A percentile compares a stretch with the other conserved stretches of the same genome.
Conservation (phyloP, 768 basidiomycete genomes). For the Suillus alpinus region DNA sequence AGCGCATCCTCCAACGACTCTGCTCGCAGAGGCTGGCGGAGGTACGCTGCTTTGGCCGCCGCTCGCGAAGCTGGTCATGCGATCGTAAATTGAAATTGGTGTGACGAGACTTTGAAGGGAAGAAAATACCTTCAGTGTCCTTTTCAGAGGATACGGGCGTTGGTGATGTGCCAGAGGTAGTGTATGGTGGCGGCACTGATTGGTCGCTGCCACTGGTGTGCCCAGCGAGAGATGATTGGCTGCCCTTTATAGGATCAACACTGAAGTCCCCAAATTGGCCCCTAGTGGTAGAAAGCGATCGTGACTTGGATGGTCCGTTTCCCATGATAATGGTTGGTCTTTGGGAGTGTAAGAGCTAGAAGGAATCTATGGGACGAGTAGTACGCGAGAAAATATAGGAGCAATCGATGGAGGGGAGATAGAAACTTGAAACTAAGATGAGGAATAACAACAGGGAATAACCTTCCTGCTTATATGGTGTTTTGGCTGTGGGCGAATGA, state of each 20-base stretch:
- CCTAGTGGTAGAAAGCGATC: neutral
- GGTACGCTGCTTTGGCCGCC: neutral
- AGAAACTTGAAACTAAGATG: neutral
- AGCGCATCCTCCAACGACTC: constrained; percentile 28
- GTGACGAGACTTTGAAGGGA: constrained; percentile 15
- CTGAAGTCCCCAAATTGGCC: constrained; percentile 8
- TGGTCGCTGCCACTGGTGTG: neutral
- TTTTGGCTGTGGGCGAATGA: neutral
- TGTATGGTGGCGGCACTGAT: constrained; percentile 25
- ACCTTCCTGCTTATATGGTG: neutral
- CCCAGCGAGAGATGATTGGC: neutral
- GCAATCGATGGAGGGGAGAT: neutral
- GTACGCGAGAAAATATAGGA: neutral
- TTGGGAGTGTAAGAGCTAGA: neutral
- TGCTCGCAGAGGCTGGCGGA: constrained; percentile 23
- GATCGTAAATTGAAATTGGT: constrained; percentile 22
- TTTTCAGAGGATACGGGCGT: constrained; percentile 7
- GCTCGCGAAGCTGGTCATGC: constrained; percentile 15
- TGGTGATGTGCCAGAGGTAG: constrained; percentile 5
- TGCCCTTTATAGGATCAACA: constrained; percentile 5
- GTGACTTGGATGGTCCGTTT: constrained; percentile 14
- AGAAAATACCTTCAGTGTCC: constrained; percentile 16
- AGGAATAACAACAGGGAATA: too few relatives aligned
- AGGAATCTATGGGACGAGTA: neutral
- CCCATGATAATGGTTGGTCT: constrained; percentile 9